These are phyloP conservation scores for Rhypophila decipiens DNA, from an alignment of 495 filamentous ascomycete species.

Conservation along the genomic window DNA sequence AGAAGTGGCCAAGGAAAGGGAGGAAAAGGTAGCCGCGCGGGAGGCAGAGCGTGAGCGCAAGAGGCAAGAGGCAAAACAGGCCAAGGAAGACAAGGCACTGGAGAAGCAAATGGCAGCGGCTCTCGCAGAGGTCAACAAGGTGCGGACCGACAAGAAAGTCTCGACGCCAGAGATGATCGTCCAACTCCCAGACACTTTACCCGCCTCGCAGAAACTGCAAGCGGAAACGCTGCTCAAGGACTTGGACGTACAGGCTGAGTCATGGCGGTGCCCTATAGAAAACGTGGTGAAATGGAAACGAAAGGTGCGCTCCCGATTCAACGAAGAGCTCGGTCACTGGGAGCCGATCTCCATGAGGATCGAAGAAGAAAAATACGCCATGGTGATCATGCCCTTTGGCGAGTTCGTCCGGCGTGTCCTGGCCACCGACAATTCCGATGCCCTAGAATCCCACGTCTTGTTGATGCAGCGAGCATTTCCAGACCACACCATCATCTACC, in stretches of 20 bases:
- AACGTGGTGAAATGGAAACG: constrained; percentile 71
- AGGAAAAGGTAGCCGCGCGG: constrained; percentile 31
- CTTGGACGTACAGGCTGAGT: constrained; percentile 32
- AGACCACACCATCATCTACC: constrained; percentile 55
- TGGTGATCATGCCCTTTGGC: constrained; percentile 59
- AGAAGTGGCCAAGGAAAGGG: constrained; percentile 29
- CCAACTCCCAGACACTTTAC: constrained; percentile 56
- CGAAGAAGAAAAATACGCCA: constrained; percentile 56
- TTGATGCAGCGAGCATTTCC: constrained; percentile 50
- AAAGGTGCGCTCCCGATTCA: constrained; percentile 57
- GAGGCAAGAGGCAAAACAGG: constrained; percentile 49
- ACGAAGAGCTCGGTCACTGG: constrained; percentile 56
- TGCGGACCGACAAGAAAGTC: constrained; percentile 69
- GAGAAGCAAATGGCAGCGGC: constrained; percentile 65
- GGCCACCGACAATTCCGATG: constrained; percentile 28
- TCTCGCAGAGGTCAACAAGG: constrained; percentile 67
- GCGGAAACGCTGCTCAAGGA: constrained; percentile 49
- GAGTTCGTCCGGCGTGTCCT: constrained; percentile 63
- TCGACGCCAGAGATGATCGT: constrained; percentile 80
- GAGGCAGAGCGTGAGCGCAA: constrained; percentile 51
- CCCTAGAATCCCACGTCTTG: constrained; percentile 55
- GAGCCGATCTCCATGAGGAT: constrained; percentile 57
- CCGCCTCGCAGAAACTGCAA: constrained; percentile 47
- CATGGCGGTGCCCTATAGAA: constrained; percentile 42
- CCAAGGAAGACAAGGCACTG: constrained; percentile 52